Evolutionary conservation across 2,329 filamentous ascomycete genomes (phyloP).

Genomic region (Cladosporium cucumerinum): DNA sequence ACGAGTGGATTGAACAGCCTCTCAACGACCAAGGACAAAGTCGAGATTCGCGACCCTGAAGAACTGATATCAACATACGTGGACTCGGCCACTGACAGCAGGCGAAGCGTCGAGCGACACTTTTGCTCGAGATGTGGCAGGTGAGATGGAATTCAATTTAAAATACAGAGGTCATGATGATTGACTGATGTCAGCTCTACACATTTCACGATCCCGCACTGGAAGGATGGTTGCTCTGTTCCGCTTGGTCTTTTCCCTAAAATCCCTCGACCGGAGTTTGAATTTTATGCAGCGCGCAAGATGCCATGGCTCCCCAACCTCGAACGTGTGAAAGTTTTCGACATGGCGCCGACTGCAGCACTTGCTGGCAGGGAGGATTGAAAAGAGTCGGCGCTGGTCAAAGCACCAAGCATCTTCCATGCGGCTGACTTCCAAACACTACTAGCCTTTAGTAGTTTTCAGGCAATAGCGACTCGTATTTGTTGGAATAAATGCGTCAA

Average conservation of each 20-base stretch:
- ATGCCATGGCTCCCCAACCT: neutral
- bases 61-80: slow-evolving; percentile 18
- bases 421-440: no score
- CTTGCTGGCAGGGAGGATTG: neutral
- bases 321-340: neutral
- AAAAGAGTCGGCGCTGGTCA: no score
- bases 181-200: neutral
- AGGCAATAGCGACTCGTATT: neutral
- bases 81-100: slow-evolving; percentile 20
- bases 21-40: slow-evolving; percentile 3
- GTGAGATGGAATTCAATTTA: neutral
- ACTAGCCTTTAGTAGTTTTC: no score
- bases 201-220: neutral
- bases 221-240: slow-evolving; percentile 6
- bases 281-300: slow-evolving; percentile 13
- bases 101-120: slow-evolving; percentile 18
- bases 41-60: slow-evolving; percentile 15
- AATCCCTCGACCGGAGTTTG: slow-evolving; percentile 21
- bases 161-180: no score
- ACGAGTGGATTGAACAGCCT: slow-evolving; percentile 21
- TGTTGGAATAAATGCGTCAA: neutral
- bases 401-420: no score
- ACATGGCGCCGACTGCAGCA: neutral
- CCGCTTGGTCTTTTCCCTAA: slow-evolving; percentile 20
- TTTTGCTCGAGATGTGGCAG: slow-evolving; percentile 24